These are phyloP conservation scores for Ottelia alismoides DNA, from an alignment of 106 monocot genomes.

Conservation along the genomic window DNA sequence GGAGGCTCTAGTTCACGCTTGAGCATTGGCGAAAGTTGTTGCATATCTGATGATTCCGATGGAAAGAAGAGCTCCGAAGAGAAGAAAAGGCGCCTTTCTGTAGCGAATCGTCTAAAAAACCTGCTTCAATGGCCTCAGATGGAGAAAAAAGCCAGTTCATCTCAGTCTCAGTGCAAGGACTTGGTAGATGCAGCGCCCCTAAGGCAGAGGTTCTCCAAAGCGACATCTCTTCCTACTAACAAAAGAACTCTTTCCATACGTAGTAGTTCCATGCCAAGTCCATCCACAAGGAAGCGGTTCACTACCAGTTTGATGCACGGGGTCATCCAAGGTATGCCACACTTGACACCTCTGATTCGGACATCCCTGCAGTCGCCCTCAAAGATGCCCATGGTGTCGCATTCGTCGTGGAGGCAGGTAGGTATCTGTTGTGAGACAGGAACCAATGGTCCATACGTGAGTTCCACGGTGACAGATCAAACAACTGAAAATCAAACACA, in stretches of 20 bases:
- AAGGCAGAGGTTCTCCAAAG: slow-evolving; percentile 35
- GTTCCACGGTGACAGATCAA: neutral
- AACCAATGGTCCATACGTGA: slow-evolving; percentile 24
- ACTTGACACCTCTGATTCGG: slow-evolving; percentile 12
- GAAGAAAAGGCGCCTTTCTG: slow-evolving; percentile 30
- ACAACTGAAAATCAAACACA: neutral
- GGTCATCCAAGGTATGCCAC: slow-evolving; percentile 59
- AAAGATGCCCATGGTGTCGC: no score
- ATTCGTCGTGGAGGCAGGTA: no score
- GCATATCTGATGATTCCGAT: neutral
- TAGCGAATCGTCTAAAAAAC: slow-evolving; percentile 43
- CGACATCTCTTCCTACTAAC: slow-evolving; percentile 33
- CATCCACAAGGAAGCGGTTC: slow-evolving; percentile 41
- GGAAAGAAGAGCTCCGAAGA: slow-evolving; percentile 7
- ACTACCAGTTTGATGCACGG: slow-evolving; percentile 52
- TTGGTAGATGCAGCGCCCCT: slow-evolving; percentile 52
- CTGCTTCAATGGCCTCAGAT: slow-evolving; percentile 34
- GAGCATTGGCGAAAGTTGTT: slow-evolving; percentile 21
- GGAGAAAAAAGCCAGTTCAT: slow-evolving; percentile 20
- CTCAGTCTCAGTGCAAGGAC: slow-evolving; percentile 13
- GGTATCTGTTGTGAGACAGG: no score
- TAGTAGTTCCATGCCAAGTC: slow-evolving; percentile 39
- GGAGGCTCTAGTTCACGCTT: slow-evolving; percentile 48
- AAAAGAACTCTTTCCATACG: slow-evolving; percentile 41
- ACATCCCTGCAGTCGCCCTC: no score